These are phyloP conservation scores for Quercus variabilis DNA, from an alignment of 306 rosid genomes.

Conservation along the genomic window DNA sequence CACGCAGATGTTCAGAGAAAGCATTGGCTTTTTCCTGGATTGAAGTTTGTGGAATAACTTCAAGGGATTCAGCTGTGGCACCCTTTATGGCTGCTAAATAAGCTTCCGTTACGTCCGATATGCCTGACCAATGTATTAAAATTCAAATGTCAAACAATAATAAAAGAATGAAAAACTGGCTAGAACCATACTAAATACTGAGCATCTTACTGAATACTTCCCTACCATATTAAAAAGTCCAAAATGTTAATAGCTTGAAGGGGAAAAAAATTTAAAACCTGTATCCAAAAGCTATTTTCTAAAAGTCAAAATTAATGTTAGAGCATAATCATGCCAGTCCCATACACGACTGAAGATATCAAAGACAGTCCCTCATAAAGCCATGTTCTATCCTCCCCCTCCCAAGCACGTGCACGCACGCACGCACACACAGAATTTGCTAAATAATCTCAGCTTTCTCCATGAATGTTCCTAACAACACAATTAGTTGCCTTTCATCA, in stretches of 20 bases:
- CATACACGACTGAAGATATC: no score
- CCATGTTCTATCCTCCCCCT: no score
- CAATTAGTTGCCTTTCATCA: no score
- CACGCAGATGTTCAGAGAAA: slow-evolving; percentile 58
- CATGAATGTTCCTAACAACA: no score
- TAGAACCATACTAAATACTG: background rate
- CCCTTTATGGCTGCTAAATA: slow-evolving; percentile 78
- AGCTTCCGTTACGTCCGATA: slow-evolving; percentile 85
- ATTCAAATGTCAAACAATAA: background rate
- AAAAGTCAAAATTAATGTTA: background rate
- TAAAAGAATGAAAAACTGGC: background rate
- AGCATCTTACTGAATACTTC: background rate
- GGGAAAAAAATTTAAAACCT: background rate
- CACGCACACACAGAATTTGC: no score
- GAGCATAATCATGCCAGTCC: background rate
- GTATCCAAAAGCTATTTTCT: background rate
- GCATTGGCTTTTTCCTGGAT: slow-evolving; percentile 67
- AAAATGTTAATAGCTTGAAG: background rate
- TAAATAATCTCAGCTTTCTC: no score
- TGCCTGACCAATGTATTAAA: slow-evolving; percentile 48
- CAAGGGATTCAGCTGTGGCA: slow-evolving; percentile 52
- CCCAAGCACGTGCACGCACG: no score
- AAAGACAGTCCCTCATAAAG: no score
- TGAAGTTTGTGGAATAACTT: slow-evolving; percentile 45
- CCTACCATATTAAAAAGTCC: background rate